phyloP scores from a whole-genome alignment of 495 filamentous ascomycete species.

The Penicillium antarcticum region DNA sequence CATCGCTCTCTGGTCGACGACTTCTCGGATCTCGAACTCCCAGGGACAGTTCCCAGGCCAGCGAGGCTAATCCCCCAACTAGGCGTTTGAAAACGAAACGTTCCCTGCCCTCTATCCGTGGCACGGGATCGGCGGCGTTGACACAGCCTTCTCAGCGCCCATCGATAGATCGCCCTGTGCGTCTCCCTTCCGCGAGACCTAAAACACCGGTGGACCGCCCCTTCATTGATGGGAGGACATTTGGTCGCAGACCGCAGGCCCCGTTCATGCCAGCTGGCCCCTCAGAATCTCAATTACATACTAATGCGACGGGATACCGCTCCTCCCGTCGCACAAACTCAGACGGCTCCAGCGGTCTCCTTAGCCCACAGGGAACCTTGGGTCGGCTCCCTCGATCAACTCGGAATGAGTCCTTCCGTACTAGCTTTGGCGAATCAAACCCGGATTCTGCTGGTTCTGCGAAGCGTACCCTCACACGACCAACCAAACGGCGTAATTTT shows the following conservation, averaged over 20 bases:
- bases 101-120: slow-evolving; percentile 78
- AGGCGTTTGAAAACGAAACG: slow-evolving; percentile 81
- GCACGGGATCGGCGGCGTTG: slow-evolving; percentile 36
- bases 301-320: slow-evolving; percentile 66
- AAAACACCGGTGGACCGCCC: slow-evolving; percentile 71
- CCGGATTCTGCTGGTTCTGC: slow-evolving; percentile 45
- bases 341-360: slow-evolving; percentile 52
- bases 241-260: slow-evolving; percentile 54
- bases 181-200: slow-evolving; percentile 50
- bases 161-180: slow-evolving; percentile 40
- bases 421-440: slow-evolving; percentile 36
- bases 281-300: slow-evolving; percentile 71
- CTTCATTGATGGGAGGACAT: slow-evolving; percentile 49
- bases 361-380: slow-evolving; percentile 40
- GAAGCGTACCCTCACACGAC: slow-evolving; percentile 70
- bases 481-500: slow-evolving; percentile 71
- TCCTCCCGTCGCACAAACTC: slow-evolving; percentile 73
- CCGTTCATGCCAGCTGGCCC: slow-evolving; percentile 82
- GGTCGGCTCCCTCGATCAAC: slow-evolving; percentile 49
- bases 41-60: slow-evolving; percentile 41
- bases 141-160: slow-evolving; percentile 30
- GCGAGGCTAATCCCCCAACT: slow-evolving; percentile 64
- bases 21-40: slow-evolving; percentile 56
- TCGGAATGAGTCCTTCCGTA: slow-evolving; percentile 43
- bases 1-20: slow-evolving; percentile 55